Percentiles rank a stretch among this genome's conserved stretches.
Conservation (phyloP, 2,329 filamentous ascomycete genomes). For the Conoideocrella luteorostrata region DNA sequence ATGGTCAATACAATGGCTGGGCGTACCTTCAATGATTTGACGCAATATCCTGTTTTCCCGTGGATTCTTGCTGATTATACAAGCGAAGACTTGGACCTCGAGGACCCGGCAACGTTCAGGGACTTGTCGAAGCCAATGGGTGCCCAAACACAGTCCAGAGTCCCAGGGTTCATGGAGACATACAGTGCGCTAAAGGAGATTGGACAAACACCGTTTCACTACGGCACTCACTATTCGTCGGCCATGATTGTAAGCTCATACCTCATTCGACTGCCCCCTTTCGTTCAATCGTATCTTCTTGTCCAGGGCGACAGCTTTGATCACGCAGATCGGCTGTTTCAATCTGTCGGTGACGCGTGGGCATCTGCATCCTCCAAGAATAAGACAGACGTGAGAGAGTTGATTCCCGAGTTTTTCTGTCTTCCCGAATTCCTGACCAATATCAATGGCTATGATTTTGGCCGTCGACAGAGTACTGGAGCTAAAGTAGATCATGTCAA, state of each 20-base stretch:
- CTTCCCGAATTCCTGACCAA: constrained; percentile 94
- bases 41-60: constrained; percentile 95
- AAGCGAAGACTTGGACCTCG: constrained; percentile 83
- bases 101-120: constrained; percentile 76
- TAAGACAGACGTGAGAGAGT: constrained; percentile 88
- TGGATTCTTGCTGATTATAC: constrained; percentile 97
- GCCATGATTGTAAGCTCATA: constrained; percentile 99
- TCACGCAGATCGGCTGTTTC: constrained; percentile 91
- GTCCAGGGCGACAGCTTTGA: constrained; percentile 96
- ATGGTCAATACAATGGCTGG: constrained; percentile 96
- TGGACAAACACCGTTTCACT: constrained; percentile 89
- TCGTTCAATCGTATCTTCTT: constrained; percentile 90
- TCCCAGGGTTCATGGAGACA: constrained; percentile 73
- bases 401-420: constrained; percentile 97
- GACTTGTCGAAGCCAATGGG: constrained; percentile 96
- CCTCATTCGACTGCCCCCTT: constrained; percentile 88
- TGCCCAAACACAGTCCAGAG: constrained; percentile 70
- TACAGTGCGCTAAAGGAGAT: constrained; percentile 89
- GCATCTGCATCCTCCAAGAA: constrained; percentile 81
- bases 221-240: constrained; percentile 96
- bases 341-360: constrained; percentile 88
- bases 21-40: constrained; percentile 94
- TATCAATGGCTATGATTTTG: constrained; percentile 90
- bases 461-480: constrained; percentile 72
- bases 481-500: constrained; percentile 77